Conservation (phyloP, 2,329 filamentous ascomycete species). For the Zymoseptoria ardabiliae region DNA sequence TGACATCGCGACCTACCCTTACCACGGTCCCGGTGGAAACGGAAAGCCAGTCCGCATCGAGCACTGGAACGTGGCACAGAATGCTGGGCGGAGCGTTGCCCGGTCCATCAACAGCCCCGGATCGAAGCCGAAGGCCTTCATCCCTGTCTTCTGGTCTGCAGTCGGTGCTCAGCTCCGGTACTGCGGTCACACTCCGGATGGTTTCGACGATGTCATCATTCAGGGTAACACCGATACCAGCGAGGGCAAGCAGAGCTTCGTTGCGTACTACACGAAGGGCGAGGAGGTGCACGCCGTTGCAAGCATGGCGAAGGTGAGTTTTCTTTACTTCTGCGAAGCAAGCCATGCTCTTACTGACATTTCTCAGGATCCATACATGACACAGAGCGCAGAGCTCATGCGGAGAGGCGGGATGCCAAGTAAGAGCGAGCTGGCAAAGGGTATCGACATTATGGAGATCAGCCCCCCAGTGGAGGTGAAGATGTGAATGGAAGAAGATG, state of each 20-base stretch:
- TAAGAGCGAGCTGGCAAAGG: constrained; percentile 67
- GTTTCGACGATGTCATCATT: constrained; percentile 80
- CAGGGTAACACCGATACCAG: constrained; percentile 62
- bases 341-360: constrained; percentile 30
- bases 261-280: constrained; percentile 80
- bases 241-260: constrained; percentile 62
- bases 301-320: constrained; percentile 81
- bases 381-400: constrained; percentile 79
- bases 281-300: constrained; percentile 85
- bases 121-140: constrained; percentile 61
- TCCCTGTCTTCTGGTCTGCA: constrained; percentile 95
- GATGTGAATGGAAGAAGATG: neutral
- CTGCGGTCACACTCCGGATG: constrained; percentile 75
- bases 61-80: constrained; percentile 98
- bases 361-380: constrained; percentile 83
- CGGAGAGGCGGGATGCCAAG: constrained; percentile 69
- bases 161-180: constrained; percentile 84
- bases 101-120: constrained; percentile 63
- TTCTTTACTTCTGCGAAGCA: too few species aligned
- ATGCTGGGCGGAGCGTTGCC: constrained; percentile 74
- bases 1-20: constrained; percentile 92
- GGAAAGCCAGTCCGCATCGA: constrained; percentile 75
- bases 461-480: constrained; percentile 37
- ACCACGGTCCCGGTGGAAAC: constrained; percentile 77
- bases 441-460: constrained; percentile 43